phyloP scores from a whole-genome alignment of 306 rosid species.

The Vigna nakashimae region DNA sequence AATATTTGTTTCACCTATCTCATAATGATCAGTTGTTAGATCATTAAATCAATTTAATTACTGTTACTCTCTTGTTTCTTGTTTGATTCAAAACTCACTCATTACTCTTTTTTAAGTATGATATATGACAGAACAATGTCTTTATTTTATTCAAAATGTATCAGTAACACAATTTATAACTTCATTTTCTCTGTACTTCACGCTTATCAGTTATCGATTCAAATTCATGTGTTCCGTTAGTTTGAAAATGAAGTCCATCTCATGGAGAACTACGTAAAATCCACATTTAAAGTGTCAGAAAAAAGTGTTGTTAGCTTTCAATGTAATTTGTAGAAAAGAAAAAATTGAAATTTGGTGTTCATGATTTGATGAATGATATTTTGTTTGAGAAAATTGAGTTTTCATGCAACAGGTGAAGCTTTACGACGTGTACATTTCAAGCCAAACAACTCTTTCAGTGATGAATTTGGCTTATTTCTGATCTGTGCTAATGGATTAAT shows the following conservation, averaged over 20 bases:
- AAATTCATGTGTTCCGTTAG: too few relatives aligned
- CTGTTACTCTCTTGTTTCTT: not conserved
- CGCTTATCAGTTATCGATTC: too few relatives aligned
- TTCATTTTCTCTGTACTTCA: too few relatives aligned
- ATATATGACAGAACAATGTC: not conserved
- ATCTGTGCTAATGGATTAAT: slow-evolving; percentile 12
- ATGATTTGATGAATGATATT: slow-evolving; percentile 1
- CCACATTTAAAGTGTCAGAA: too few relatives aligned
- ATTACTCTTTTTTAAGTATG: not conserved
- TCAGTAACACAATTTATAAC: too few relatives aligned
- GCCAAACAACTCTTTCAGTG: not conserved
- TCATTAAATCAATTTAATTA: not conserved
- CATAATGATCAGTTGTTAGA: not conserved
- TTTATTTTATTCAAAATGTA: not conserved
- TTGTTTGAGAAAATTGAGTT: not conserved
- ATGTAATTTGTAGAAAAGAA: not conserved
- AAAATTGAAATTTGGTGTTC: not conserved
- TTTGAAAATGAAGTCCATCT: too few relatives aligned
- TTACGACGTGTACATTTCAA: not conserved
- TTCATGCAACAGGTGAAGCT: not conserved
- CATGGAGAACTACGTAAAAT: too few relatives aligned
- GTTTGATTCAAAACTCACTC: not conserved
- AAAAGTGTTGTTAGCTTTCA: too few relatives aligned
- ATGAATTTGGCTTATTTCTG: slow-evolving; percentile 2
- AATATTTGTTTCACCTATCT: slow-evolving; percentile 27